phyloP scores from a whole-genome alignment of 1,284 basidiomycete species.

The Hymenochaete sp. region DNA sequence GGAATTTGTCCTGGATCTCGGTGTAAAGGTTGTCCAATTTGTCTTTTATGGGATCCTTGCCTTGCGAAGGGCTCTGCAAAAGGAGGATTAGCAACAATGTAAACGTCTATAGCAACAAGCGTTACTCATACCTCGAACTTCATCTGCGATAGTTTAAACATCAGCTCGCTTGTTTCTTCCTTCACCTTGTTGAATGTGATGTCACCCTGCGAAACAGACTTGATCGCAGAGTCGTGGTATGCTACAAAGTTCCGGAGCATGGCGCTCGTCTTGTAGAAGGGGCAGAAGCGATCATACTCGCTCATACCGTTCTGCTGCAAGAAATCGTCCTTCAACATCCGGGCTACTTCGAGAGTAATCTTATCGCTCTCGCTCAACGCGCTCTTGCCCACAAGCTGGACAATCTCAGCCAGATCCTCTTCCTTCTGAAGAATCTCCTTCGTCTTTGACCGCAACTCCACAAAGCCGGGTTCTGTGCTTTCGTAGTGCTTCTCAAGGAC shows the following conservation, averaged over 20 bases:
- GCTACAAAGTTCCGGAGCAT: slow-evolving; percentile 96
- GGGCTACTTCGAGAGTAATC: slow-evolving; percentile 95
- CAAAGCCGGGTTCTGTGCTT: slow-evolving; percentile 83
- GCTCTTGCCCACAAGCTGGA: slow-evolving; percentile 97
- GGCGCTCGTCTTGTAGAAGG: slow-evolving; percentile 95
- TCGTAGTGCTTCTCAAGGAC: slow-evolving; percentile 94
- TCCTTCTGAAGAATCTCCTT: slow-evolving; percentile 99
- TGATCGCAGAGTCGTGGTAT: slow-evolving; percentile 87
- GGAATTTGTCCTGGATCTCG: slow-evolving; percentile 87
- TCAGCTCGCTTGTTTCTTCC: slow-evolving; percentile 79
- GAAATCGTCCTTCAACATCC: slow-evolving; percentile 98
- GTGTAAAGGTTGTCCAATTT: slow-evolving; percentile 72
- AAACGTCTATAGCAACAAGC: slow-evolving; percentile 11
- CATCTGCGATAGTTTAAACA: slow-evolving; percentile 97
- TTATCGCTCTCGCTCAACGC: slow-evolving; percentile 97
- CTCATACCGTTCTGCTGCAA: slow-evolving; percentile 99
- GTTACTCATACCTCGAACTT: slow-evolving; percentile 79
- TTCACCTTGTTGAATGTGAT: slow-evolving; percentile 91
- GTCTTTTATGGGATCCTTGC: slow-evolving; percentile 69
- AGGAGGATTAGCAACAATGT: not conserved
- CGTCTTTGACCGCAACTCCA: slow-evolving; percentile 83
- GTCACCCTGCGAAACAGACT: slow-evolving; percentile 78
- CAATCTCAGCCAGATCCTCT: slow-evolving; percentile 96
- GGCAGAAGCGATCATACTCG: slow-evolving; percentile 95
- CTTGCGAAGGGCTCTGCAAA: slow-evolving; percentile 73